These are phyloP conservation scores for Fusarium decemcellulare DNA, from an alignment of 2,329 filamentous ascomycete species.

Conservation along the genomic window DNA sequence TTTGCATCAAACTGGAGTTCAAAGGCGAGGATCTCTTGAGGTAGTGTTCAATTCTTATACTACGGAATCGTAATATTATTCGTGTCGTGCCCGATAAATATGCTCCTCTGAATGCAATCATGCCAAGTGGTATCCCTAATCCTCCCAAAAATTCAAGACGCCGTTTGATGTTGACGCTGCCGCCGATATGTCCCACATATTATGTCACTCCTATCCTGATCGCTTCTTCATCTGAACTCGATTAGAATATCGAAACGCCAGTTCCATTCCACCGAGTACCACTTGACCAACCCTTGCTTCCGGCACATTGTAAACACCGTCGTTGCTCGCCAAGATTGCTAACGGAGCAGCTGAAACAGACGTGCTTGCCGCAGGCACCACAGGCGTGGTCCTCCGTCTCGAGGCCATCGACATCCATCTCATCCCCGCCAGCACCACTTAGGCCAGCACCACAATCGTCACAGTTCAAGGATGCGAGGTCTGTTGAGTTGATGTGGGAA, in stretches of 20 bases:
- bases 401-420: slow-evolving; percentile 57
- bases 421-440: slow-evolving; percentile 38
- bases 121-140: slow-evolving; percentile 34
- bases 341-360: slow-evolving; percentile 73
- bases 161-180: slow-evolving; percentile 13
- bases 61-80: not conserved
- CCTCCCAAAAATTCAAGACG: slow-evolving; percentile 10
- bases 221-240: slow-evolving; percentile 14
- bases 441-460: slow-evolving; percentile 66
- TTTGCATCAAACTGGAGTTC: too few relatives aligned
- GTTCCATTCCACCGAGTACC: slow-evolving; percentile 37
- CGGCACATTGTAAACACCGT: slow-evolving; percentile 67
- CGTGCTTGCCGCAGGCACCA: slow-evolving; percentile 65
- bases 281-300: slow-evolving; percentile 47
- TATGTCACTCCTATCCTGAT: not conserved
- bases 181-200: not conserved
- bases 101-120: slow-evolving; percentile 4
- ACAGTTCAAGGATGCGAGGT: slow-evolving; percentile 56
- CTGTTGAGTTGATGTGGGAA: slow-evolving; percentile 31
- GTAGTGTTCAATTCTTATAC: too few relatives aligned
- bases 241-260: slow-evolving; percentile 36
- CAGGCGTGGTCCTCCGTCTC: slow-evolving; percentile 55
- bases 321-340: slow-evolving; percentile 69
- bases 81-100: slow-evolving; percentile 4
- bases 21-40: too few relatives aligned